Evolutionary conservation across 73 alveolate genomes (phyloP).

Genomic region (Blepharisma stoltei): DNA sequence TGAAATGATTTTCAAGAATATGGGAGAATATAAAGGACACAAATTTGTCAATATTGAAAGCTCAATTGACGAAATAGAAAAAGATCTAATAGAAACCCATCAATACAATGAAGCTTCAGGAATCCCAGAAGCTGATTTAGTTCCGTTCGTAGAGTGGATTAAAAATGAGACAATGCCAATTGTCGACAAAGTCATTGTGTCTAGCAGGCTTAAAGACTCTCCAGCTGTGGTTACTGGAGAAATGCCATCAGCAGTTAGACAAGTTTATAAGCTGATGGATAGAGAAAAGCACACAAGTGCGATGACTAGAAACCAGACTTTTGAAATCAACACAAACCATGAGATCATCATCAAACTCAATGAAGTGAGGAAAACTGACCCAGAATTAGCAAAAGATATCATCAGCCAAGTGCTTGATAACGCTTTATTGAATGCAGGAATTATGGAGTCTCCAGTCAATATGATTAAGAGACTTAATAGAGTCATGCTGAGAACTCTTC

Average conservation of each 20-base stretch:
- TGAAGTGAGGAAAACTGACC: constrained; percentile 54
- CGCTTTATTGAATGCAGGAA: constrained; percentile 50
- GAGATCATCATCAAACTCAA: constrained; percentile 54
- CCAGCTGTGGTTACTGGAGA: constrained; percentile 71
- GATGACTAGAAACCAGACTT: constrained; percentile 40
- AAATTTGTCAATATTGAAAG: constrained; percentile 70
- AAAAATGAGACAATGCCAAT: constrained; percentile 64
- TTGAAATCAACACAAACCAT: constrained; percentile 65
- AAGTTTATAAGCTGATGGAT: constrained; percentile 65
- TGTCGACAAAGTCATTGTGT: constrained; percentile 60
- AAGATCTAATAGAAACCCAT: constrained; percentile 41
- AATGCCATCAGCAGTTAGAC: constrained; percentile 63
- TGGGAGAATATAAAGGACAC: constrained; percentile 56
- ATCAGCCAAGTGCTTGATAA: constrained; percentile 52
- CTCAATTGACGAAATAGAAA: constrained; percentile 48
- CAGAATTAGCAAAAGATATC: constrained; percentile 47
- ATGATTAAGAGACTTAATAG: constrained; percentile 44
- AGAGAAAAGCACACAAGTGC: constrained; percentile 30
- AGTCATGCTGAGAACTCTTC: constrained; percentile 29
- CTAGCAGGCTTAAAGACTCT: constrained; percentile 64
- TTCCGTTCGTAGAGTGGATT: constrained; percentile 77
- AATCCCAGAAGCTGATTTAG: constrained; percentile 68
- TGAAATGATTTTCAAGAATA: constrained; percentile 64
- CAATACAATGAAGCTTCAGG: constrained; percentile 33
- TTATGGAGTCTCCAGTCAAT: constrained; percentile 35